phyloP scores from a whole-genome alignment of 202 grass and related monocot species.

The Panicum virgatum region DNA sequence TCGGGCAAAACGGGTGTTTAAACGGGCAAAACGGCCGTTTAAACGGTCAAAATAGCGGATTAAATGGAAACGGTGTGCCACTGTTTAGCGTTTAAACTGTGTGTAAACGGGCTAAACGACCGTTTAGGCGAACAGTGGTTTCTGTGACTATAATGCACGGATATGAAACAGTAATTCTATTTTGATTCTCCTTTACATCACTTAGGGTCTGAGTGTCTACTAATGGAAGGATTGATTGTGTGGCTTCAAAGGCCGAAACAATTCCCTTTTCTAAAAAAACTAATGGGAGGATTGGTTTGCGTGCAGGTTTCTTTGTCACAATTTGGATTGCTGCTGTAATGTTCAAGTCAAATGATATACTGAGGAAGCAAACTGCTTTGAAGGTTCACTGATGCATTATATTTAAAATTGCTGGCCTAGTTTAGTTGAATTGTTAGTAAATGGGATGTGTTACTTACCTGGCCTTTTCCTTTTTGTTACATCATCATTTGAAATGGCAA shows the following conservation, averaged over 20 bases:
- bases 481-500: slow-evolving; percentile 12
- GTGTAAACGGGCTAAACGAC: too few relatives aligned
- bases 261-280: neutral
- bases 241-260: too few relatives aligned
- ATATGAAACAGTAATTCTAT: neutral
- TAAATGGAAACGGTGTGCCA: too few relatives aligned
- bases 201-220: slow-evolving; percentile 30
- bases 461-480: neutral
- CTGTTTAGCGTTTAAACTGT: too few relatives aligned
- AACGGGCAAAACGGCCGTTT: too few relatives aligned
- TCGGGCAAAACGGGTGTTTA: too few relatives aligned
- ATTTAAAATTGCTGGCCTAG: slow-evolving; percentile 12
- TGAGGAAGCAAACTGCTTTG: slow-evolving; percentile 91
- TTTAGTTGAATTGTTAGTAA: neutral
- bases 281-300: slow-evolving; percentile 33
- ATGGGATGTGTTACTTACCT: neutral
- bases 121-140: too few relatives aligned
- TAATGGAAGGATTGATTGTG: slow-evolving; percentile 30
- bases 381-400: slow-evolving; percentile 53
- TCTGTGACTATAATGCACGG: neutral
- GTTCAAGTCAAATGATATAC: slow-evolving; percentile 99
- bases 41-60: too few relatives aligned
- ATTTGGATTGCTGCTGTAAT: slow-evolving; percentile 99
- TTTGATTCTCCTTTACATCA: neutral
- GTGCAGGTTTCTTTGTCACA: slow-evolving; percentile 89